Base-by-base conservation (phyloP, 768 basidiomycete species). In the Suillus clintonianus region DNA sequence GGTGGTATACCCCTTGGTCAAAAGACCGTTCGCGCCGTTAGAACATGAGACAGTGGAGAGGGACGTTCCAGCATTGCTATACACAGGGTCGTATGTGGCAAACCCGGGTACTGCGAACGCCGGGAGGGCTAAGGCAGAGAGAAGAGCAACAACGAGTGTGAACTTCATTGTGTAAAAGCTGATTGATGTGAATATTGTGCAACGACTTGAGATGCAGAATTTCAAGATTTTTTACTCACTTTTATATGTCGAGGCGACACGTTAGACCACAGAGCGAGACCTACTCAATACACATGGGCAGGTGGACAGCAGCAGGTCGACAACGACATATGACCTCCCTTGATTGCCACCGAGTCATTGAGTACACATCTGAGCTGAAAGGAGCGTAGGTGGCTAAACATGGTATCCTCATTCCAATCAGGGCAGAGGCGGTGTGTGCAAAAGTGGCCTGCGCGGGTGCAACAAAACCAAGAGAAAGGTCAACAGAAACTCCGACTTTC, bases 21-120 rank as follows among this genome's bases (percentile, higher is more conserved):
- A 30, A 15, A 72, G 61, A 36, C 71, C 71, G 37, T 72, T 68
- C 9, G 9, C 11, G 13, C 72, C 71, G 41, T 68, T 34, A 47
- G 71, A 72, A 53, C 71, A 72, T 0, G 71, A 59, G 41, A 69
- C 62, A 19, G 42, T 54, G 13, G 8, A 0, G n/a, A 69, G 34
- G 13, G 68, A 66, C 15, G 14, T 5, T 15, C 17, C 6, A n/a
- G 48, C 4, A n/a, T 69, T 68, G n/a, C 10, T 10, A 41, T 64
- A 64, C 27, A 15, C 19, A 22, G 22, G 3, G 41, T 63, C 62
- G 15, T 27, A 64, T 32, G 63, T 63, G 24, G 41, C 39, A 41
- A 19, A 2, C 3, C 27, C 56, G 11, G 56, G 27, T 19, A 13
- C 39, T 30, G 39, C 39, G 27, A 11, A 57, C 27, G 17, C 56